Base-by-base conservation (phyloP, 2,329 filamentous ascomycete species). In the Blastomyces silverae region DNA sequence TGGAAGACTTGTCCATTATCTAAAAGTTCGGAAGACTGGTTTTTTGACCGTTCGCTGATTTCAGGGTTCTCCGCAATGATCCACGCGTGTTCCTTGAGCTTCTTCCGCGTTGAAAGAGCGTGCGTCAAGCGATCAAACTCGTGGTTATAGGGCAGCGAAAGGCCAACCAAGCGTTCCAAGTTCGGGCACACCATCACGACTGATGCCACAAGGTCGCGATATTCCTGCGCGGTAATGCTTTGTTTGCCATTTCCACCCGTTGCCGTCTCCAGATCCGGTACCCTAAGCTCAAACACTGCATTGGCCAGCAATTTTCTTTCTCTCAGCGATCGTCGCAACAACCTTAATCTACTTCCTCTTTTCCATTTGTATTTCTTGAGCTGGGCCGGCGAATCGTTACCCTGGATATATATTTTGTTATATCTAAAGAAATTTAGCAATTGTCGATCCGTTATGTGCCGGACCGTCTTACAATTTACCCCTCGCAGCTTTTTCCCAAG, bases 181-280 rank as follows among this genome's bases (percentile, higher is more conserved):
- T 83, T 84, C 8, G 84, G 83, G 69, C 83, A 86, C 2, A 80
- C 79, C 80, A 85, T 84, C 42, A 87, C 81, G 48, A 87, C 75
- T 0, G 83, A 84, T 6, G 83, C 82, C 22, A 85, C 73, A 22
- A 82, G 66, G 65, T 84, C 80, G 55, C 81, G 75, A 62, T 84
- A 81, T 60, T 82, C 80, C 69, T 82, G 77, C 70, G 77, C 78
- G 65, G 79, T 72, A 31, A 71, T 67, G 65, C 75, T 75, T 58
- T 78, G 75, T 64, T 78, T 75, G 56, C 73, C 78, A 37, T 78
- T 79, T 60, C 72, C 65, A 46, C 71, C 70, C 65, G 78, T 71
- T 8, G 76, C 66, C 64, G 77, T 55, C 64, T 83, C 78, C 61
- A 83, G 74, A 56, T 82, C 80, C 1, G 82, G 78, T 13, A 86